These are phyloP conservation scores for Linnemannia zychae DNA, from an alignment of 192 early-diverging fungal genomes.

Conservation along the genomic window DNA sequence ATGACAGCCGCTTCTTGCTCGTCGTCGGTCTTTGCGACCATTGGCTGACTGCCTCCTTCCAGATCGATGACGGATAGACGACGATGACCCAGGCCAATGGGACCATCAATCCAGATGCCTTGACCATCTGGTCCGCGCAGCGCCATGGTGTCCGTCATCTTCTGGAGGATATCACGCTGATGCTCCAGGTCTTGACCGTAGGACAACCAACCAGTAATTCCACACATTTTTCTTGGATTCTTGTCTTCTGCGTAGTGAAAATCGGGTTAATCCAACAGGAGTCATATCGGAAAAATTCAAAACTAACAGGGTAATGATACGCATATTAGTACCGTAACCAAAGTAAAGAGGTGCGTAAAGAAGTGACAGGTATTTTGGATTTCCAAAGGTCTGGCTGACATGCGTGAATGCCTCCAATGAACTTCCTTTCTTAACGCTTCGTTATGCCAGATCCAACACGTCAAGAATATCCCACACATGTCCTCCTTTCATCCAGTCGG, in stretches of 20 bases:
- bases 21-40: not conserved
- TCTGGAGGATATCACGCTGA: slow-evolving; percentile 3
- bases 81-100: slow-evolving; percentile 19
- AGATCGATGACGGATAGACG: slow-evolving; percentile 40
- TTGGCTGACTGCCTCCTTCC: slow-evolving; percentile 28
- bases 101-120: not conserved
- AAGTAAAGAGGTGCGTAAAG: no score
- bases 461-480: no score
- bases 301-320: no score
- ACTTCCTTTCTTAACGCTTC: no score
- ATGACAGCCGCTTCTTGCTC: slow-evolving; percentile 20
- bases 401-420: no score
- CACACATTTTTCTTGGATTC: slow-evolving; percentile 5
- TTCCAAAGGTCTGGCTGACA: no score
- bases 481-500: no score
- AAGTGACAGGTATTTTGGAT: no score
- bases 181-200: not conserved
- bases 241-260: not conserved
- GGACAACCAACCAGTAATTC: slow-evolving; percentile 9
- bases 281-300: no score
- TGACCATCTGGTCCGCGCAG: not conserved
- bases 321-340: no score
- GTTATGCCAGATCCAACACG: no score
- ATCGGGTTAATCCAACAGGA: no score
- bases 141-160: not conserved